Evolutionary conservation across 2,329 filamentous ascomycete species (phyloP).

Genomic region (Dactylellina parvicollis): DNA sequence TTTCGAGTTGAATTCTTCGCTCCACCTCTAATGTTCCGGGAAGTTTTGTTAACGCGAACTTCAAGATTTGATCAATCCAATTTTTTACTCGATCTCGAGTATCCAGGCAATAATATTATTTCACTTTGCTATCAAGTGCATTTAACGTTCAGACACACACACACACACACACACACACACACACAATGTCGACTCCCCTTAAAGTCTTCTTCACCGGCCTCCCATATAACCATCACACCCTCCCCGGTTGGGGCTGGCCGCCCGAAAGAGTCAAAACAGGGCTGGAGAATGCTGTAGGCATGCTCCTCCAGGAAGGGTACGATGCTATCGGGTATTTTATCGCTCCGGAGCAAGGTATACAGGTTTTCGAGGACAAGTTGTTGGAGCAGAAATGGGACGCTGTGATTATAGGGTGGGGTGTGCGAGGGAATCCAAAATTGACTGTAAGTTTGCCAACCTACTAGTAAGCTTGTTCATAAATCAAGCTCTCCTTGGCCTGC

Average conservation of each 20-base stretch:
- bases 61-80: too few species aligned
- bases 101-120: too few species aligned
- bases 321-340: constrained; percentile 51
- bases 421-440: constrained; percentile 45
- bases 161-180: too few species aligned
- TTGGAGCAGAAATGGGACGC: constrained; percentile 47
- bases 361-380: constrained; percentile 49
- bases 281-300: constrained; percentile 28
- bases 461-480: too few species aligned
- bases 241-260: constrained; percentile 50
- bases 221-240: constrained; percentile 46
- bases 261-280: constrained; percentile 42
- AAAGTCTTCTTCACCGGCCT: constrained; percentile 48
- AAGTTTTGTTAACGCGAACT: too few species aligned
- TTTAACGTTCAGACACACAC: too few species aligned
- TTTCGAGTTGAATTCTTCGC: too few species aligned
- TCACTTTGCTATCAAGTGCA: too few species aligned
- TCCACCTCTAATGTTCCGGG: too few species aligned
- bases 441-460: constrained; percentile 18
- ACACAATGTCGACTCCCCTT: constrained; percentile 24
- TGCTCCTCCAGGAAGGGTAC: constrained; percentile 41
- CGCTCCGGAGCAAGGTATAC: constrained; percentile 40
- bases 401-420: constrained; percentile 53
- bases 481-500: too few species aligned
- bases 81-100: too few species aligned